phyloP scores from a whole-genome alignment of 2,329 filamentous ascomycete species.

The Hypoxylon sp. region DNA sequence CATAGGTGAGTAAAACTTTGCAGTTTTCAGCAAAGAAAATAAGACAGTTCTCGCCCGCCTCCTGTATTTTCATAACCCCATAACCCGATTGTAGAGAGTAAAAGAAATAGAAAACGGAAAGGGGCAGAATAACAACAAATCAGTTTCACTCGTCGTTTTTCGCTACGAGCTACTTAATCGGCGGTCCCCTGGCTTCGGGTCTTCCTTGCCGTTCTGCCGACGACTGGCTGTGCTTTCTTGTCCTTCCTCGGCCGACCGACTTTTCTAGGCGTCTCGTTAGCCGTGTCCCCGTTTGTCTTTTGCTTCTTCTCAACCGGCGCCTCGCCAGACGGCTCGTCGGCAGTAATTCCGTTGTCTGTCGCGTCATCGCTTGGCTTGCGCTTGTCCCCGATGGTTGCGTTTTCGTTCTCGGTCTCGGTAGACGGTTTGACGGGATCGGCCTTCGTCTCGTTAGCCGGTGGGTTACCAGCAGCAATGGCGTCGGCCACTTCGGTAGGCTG shows the following conservation, averaged over 20 bases:
- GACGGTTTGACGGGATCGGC: constrained; percentile 18
- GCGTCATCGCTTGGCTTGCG: constrained; percentile 39
- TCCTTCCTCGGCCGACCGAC: constrained; percentile 49
- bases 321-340: constrained; percentile 22
- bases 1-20: not conserved
- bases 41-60: constrained; percentile 9
- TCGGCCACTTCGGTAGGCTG: constrained; percentile 26
- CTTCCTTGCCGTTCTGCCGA: constrained; percentile 49
- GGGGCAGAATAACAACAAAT: constrained; percentile 10
- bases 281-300: constrained; percentile 48
- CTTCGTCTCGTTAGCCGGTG: constrained; percentile 32
- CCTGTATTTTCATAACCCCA: constrained; percentile 9
- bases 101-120: constrained; percentile 16
- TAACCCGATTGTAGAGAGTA: constrained; percentile 4
- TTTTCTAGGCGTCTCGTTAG: constrained; percentile 43
- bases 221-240: constrained; percentile 41
- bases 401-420: constrained; percentile 37
- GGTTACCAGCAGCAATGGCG: constrained; percentile 31
- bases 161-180: constrained; percentile 12
- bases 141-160: constrained; percentile 7
- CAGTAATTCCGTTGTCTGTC: constrained; percentile 25
- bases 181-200: constrained; percentile 50
- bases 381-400: constrained; percentile 36
- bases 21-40: not conserved
- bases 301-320: constrained; percentile 52